Percentiles rank a stretch among this genome's conserved stretches.
These are phyloP conservation scores for Schwanniomyces yamadae DNA, from an alignment of 805 yeast species.

Conservation along the genomic window DNA sequence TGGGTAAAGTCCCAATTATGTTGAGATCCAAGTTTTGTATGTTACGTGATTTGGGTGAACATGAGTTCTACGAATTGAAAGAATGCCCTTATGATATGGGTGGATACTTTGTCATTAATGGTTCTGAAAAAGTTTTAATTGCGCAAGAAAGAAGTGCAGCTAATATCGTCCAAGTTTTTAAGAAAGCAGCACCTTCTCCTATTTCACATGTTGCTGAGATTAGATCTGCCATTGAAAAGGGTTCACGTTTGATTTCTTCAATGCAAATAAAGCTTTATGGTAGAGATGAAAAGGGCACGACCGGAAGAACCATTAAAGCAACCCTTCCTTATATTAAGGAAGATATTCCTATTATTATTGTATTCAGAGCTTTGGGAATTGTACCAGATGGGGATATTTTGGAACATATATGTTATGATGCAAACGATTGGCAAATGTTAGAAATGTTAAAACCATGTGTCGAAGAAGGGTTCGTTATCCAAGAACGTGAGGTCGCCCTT, in stretches of 20 bases:
- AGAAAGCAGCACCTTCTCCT: constrained; percentile 96
- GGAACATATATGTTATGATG: constrained; percentile 97
- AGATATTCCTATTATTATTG: constrained; percentile 95
- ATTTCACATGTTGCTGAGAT: constrained; percentile 95
- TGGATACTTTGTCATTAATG: constrained; percentile 97
- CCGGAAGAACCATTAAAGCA: constrained; percentile 86
- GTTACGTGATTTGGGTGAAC: constrained; percentile 83
- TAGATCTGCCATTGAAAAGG: constrained; percentile 94
- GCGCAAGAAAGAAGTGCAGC: constrained; percentile 99
- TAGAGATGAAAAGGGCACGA: constrained; percentile 67
- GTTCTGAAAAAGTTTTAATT: constrained; percentile 95
- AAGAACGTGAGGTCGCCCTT: constrained; percentile 95
- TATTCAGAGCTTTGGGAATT: constrained; percentile 95
- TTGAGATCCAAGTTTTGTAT: constrained; percentile 94
- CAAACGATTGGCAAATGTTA: constrained; percentile 98
- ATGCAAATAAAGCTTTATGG: constrained; percentile 92
- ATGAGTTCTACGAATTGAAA: constrained; percentile 90
- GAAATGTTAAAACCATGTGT: constrained; percentile 99
- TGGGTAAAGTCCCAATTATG: constrained; percentile 98
- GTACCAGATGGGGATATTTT: constrained; percentile 99
- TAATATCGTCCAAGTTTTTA: constrained; percentile 96
- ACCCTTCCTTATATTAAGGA: constrained; percentile 95
- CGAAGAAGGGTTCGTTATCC: constrained; percentile 97
- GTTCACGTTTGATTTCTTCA: constrained; percentile 89
- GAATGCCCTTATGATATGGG: constrained; percentile 99